Percentiles rank a stretch among this genome's conserved stretches.
Conservation (phyloP, 305 asterid species). For the Withania somnifera region DNA sequence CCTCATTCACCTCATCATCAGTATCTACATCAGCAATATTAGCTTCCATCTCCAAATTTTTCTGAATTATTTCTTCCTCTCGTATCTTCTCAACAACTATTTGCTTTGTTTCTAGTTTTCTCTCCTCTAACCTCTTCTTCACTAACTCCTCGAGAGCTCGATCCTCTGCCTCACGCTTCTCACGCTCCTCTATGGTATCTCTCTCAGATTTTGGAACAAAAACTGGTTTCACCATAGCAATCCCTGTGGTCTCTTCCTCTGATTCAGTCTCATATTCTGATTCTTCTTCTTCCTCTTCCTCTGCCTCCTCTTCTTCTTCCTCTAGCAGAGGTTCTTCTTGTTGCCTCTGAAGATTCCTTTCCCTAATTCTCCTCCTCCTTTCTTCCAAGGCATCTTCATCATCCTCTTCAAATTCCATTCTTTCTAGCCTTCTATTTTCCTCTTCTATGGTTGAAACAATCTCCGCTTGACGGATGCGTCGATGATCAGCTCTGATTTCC, state of each 20-base stretch:
- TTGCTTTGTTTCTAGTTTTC: conserved; percentile 69
- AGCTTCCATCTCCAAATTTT: conserved; percentile 57
- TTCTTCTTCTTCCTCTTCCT: conserved; percentile 51
- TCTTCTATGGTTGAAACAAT: conserved; percentile 81
- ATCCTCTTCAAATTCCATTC: conserved; percentile 58
- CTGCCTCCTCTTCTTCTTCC: conserved; percentile 79
- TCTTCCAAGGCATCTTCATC: conserved; percentile 81
- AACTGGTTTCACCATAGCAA: conserved; percentile 83
- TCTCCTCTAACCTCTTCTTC: conserved; percentile 61
- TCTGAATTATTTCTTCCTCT: conserved; percentile 69
- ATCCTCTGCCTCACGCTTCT: conserved; percentile 84
- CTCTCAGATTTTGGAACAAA: conserved; percentile 79
- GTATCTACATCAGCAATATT: conserved; percentile 82
- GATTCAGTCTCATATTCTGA: conserved; percentile 84
- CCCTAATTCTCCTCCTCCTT: conserved; percentile 64
- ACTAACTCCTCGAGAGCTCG: conserved; percentile 65
- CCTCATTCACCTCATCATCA: conserved; percentile 82
- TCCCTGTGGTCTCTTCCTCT: conserved; percentile 67
- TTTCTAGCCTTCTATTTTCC: conserved; percentile 52
- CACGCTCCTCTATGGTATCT: conserved; percentile 87
- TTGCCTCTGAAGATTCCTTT: conserved; percentile 54
- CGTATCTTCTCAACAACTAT: conserved; percentile 76
- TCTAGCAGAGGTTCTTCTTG: conserved; percentile 70
- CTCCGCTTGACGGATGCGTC: conserved; percentile 92
- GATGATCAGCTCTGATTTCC: conserved; percentile 77